A percentile compares a stretch with the other conserved stretches of the same genome.
Conservation (phyloP, 2,329 filamentous ascomycete species). For the Trichoderma polysporum region DNA sequence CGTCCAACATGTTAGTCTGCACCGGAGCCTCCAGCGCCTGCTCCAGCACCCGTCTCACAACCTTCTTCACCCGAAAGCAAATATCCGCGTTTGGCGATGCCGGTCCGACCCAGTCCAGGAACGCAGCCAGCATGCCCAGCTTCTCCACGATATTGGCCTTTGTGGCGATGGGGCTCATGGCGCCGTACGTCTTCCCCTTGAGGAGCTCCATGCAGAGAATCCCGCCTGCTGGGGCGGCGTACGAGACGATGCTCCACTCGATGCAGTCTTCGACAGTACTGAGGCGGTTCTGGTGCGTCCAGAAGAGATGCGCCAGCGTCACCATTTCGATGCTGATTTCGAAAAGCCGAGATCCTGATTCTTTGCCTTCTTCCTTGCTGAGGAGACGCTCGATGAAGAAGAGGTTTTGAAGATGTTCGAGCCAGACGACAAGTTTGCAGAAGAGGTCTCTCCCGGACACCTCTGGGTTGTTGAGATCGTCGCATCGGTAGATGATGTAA, state of each 20-base stretch:
- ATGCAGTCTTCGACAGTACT: conserved; percentile 40
- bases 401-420: conserved; percentile 54
- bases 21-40: conserved; percentile 33
- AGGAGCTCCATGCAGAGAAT: conserved; percentile 50
- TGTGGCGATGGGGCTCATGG: conserved; percentile 32
- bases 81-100: conserved; percentile 47
- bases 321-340: conserved; percentile 47
- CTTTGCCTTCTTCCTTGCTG: conserved; percentile 38
- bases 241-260: conserved; percentile 50
- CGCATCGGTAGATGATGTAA: conserved; percentile 4
- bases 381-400: conserved; percentile 59
- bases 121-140: conserved; percentile 48
- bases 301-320: conserved; percentile 43
- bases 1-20: conserved; percentile 2
- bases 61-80: conserved; percentile 40
- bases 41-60: conserved; percentile 47
- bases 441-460: conserved; percentile 41
- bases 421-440: conserved; percentile 46
- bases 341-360: conserved; percentile 41
- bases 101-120: conserved; percentile 48
- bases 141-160: conserved; percentile 50
- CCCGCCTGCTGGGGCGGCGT: conserved; percentile 46
- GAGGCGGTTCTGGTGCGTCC: conserved; percentile 47
- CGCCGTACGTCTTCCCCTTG: conserved; percentile 25
- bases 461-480: conserved; percentile 48